Percentiles rank a stretch among this genome's conserved stretches.
Evolutionary conservation across 345 rosid genomes (phyloP).

Genomic region (Carallia pectinifolia): DNA sequence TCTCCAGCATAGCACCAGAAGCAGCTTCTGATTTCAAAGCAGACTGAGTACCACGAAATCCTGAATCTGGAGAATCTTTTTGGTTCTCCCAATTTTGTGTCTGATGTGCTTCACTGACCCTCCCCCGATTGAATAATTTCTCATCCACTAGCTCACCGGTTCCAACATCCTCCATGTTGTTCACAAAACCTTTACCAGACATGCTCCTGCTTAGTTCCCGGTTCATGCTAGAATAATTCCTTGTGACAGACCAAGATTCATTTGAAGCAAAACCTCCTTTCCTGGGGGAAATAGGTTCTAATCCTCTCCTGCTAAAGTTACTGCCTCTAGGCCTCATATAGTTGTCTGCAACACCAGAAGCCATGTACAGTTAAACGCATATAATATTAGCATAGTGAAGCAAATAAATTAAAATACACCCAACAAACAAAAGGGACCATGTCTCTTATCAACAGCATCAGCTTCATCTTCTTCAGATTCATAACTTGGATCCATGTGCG

Average conservation of each 20-base stretch:
- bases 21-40: constrained; percentile 40
- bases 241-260: constrained; percentile 67
- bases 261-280: constrained; percentile 56
- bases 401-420: neutral
- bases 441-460: constrained; percentile 60
- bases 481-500: constrained; percentile 95
- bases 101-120: constrained; percentile 57
- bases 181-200: constrained; percentile 55
- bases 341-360: constrained; percentile 48
- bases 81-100: constrained; percentile 55
- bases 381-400: constrained; percentile 1
- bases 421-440: constrained; percentile 44
- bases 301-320: constrained; percentile 64
- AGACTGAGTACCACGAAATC: constrained; percentile 38
- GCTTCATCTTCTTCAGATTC: constrained; percentile 87
- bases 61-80: constrained; percentile 45
- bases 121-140: constrained; percentile 50
- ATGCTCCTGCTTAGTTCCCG: constrained; percentile 64
- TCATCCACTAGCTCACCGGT: constrained; percentile 51
- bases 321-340: constrained; percentile 55
- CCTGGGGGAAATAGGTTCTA: constrained; percentile 78
- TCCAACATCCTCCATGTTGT: constrained; percentile 60
- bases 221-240: constrained; percentile 49
- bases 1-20: constrained; percentile 45
- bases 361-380: constrained; percentile 11